Percentiles rank a stretch among this genome's conserved stretches.
phyloP scores from a whole-genome alignment of 208 protist species.

The Leishmania amazonensis region DNA sequence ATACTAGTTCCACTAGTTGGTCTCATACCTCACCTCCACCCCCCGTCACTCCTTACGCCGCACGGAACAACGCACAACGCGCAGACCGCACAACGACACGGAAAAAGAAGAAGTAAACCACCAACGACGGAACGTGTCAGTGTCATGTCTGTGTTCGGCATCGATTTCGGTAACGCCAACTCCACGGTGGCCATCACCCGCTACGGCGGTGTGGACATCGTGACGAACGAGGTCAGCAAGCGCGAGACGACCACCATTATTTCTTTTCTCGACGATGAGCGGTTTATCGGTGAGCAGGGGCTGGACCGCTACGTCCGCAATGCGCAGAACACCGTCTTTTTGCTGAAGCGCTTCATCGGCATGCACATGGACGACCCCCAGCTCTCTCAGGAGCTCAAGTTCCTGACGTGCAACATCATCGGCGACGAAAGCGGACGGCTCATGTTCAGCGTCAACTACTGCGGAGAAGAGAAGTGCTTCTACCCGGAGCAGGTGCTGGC shows the following conservation, averaged over 20 bases:
- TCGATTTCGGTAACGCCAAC: slow-evolving; percentile 93
- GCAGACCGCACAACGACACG: not conserved
- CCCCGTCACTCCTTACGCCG: not conserved
- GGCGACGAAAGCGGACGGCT: slow-evolving; percentile 70
- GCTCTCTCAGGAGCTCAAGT: slow-evolving; percentile 61
- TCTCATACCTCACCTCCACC: not conserved
- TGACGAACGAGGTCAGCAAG: slow-evolving; percentile 91
- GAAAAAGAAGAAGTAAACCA: slow-evolving; percentile 16
- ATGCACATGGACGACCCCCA: slow-evolving; percentile 77
- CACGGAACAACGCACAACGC: not conserved
- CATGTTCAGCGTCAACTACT: slow-evolving; percentile 87
- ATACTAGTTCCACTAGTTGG: not conserved
- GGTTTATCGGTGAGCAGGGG: slow-evolving; percentile 90
- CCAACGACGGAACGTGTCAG: not conserved
- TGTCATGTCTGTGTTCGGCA: slow-evolving; percentile 91
- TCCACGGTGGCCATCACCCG: slow-evolving; percentile 88
- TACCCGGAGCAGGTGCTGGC: slow-evolving; percentile 93
- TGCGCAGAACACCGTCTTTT: slow-evolving; percentile 81
- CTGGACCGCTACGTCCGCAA: slow-evolving; percentile 86
- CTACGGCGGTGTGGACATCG: slow-evolving; percentile 88
- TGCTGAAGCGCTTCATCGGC: slow-evolving; percentile 90
- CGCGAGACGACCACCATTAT: slow-evolving; percentile 91
- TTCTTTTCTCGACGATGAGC: slow-evolving; percentile 84
- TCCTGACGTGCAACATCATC: slow-evolving; percentile 65
- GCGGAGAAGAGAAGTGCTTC: slow-evolving; percentile 69